Conservation (phyloP, 2,329 filamentous ascomycete genomes). For the Penicillium expansum region DNA sequence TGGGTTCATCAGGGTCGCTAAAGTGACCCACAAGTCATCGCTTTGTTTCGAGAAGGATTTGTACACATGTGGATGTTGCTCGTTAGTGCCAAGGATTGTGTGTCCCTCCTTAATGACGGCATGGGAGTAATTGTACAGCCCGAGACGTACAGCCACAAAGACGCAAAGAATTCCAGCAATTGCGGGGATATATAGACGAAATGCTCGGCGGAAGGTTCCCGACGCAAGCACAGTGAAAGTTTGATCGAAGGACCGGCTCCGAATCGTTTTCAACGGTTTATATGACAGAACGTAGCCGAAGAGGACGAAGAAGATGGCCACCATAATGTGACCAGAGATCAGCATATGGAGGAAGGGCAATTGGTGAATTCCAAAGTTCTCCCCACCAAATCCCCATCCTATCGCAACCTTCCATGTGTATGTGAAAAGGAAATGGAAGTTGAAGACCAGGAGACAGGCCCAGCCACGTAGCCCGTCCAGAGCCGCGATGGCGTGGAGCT, state of each 20-base stretch:
- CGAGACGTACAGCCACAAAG: constrained; percentile 43
- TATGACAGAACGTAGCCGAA: constrained; percentile 50
- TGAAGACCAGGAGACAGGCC: constrained; percentile 47
- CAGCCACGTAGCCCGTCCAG: constrained; percentile 45
- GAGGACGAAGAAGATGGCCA: constrained; percentile 50
- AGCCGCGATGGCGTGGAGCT: constrained; percentile 40
- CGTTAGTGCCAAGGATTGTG: constrained; percentile 41
- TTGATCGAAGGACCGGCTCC: constrained; percentile 38
- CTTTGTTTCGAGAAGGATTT: constrained; percentile 34
- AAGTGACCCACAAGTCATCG: constrained; percentile 37
- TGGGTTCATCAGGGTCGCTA: constrained; percentile 37
- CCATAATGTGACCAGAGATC: constrained; percentile 48
- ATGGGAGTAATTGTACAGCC: constrained; percentile 41
- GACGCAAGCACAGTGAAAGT: constrained; percentile 42
- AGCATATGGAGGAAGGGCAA: constrained; percentile 44
- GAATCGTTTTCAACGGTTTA: constrained; percentile 42
- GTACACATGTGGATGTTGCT: constrained; percentile 44
- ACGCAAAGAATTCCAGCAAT: constrained; percentile 42
- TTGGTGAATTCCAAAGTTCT: constrained; percentile 43
- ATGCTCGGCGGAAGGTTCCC: constrained; percentile 44
- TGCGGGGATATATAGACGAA: constrained; percentile 45
- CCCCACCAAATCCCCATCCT: constrained; percentile 42
- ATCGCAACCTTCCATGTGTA: constrained; percentile 43
- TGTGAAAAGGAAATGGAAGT: constrained; percentile 47
- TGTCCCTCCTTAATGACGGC: constrained; percentile 36